A percentile compares a stretch with the other conserved stretches of the same genome.
phyloP scores from a whole-genome alignment of 129 eudicot genomes.

The Calendula officinalis region DNA sequence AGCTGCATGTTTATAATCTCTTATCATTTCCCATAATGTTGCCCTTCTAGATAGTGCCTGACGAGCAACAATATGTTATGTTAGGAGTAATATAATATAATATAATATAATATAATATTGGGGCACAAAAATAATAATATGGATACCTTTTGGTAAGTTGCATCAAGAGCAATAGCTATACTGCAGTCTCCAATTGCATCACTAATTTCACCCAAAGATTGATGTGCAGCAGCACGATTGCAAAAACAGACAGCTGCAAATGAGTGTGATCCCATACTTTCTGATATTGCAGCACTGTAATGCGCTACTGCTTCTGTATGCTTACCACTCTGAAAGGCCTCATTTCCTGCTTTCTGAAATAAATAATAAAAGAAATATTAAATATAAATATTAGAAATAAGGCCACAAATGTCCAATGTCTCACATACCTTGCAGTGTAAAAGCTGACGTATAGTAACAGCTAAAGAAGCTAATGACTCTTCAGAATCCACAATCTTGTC shows the following conservation, averaged over 20 bases:
- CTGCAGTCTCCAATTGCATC: slow-evolving; percentile 99
- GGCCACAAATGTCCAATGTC: no score
- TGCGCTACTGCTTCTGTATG: slow-evolving; percentile 84
- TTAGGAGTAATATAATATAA: no score
- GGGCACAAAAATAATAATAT: slow-evolving; percentile 17
- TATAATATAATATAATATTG: no score
- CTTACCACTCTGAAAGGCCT: slow-evolving; percentile 73
- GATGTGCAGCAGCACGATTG: slow-evolving; percentile 98
- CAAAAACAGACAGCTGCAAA: slow-evolving; percentile 92
- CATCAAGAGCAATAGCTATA: slow-evolving; percentile 81
- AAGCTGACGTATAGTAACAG: slow-evolving; percentile 72
- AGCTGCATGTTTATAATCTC: slow-evolving; percentile 84
- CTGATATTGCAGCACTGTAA: slow-evolving; percentile 74
- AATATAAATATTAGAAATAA: background rate
- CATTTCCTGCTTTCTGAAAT: slow-evolving; percentile 77
- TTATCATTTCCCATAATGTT: slow-evolving; percentile 83
- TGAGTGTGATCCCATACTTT: slow-evolving; percentile 71
- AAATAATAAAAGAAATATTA: background rate
- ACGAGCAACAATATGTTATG: no score
- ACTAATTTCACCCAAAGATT: slow-evolving; percentile 65
- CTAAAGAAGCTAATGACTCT: slow-evolving; percentile 44
- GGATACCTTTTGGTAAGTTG: slow-evolving; percentile 76
- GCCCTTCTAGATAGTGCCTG: slow-evolving; percentile 96
- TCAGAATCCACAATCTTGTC: slow-evolving; percentile 34
- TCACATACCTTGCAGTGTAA: slow-evolving; percentile 62